These are phyloP conservation scores for Anisodus acutangulus DNA, from an alignment of 257 asterid genomes.

Conservation along the genomic window DNA sequence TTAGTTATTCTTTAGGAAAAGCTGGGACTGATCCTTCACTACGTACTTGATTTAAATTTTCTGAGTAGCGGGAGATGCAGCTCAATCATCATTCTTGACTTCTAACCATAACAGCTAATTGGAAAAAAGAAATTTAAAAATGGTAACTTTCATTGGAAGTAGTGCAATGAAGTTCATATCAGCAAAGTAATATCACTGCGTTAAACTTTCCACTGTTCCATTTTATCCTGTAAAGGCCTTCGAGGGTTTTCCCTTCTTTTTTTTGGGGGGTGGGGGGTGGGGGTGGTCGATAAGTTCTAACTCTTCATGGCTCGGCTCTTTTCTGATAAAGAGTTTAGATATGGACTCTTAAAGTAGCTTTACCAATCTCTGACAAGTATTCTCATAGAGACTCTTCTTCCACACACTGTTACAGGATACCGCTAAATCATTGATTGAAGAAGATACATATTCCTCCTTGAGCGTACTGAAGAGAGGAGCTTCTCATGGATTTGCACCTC, in stretches of 20 bases:
- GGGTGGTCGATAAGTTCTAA: background rate
- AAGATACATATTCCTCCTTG: conserved; percentile 87
- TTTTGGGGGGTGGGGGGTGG: too few relatives aligned
- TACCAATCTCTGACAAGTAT: conserved; percentile 1
- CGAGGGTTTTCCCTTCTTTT: background rate
- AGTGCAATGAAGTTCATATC: background rate
- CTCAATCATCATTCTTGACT: background rate
- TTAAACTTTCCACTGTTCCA: background rate
- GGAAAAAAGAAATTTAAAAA: background rate
- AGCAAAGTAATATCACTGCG: background rate
- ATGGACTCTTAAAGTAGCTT: background rate
- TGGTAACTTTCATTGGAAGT: background rate
- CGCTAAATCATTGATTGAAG: conserved; percentile 89
- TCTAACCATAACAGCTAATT: background rate
- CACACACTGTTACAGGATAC: conserved; percentile 65
- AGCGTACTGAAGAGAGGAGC: conserved; percentile 90
- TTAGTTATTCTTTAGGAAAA: background rate
- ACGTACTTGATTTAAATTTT: conserved; percentile 1
- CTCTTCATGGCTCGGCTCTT: background rate
- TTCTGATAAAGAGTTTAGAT: background rate
- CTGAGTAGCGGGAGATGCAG: conserved; percentile 13
- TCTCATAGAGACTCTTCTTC: conserved; percentile 26
- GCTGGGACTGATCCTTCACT: background rate
- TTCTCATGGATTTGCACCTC: conserved; percentile 85
- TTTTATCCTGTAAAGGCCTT: background rate